These are phyloP conservation scores for Dichotomocladium elegans DNA, from an alignment of 371 early-diverging fungal species.

Conservation along the genomic window DNA sequence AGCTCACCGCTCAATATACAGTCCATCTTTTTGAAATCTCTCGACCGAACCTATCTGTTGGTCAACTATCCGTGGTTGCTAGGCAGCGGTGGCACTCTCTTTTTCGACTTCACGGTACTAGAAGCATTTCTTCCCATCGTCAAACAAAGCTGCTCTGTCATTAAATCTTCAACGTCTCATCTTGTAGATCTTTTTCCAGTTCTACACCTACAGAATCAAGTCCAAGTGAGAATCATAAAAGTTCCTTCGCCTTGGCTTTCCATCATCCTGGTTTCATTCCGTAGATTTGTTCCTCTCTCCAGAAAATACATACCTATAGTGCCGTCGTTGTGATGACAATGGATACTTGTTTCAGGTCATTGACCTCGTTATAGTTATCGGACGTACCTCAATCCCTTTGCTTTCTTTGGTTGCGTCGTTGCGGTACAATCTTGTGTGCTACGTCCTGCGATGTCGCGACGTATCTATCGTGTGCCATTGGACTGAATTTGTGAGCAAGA, in stretches of 20 bases:
- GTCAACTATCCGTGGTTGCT: conserved; percentile 72
- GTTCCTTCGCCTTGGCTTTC: neutral
- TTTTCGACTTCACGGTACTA: conserved; percentile 62
- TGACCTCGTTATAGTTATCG: too few relatives aligned
- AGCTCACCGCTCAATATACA: conserved; percentile 7
- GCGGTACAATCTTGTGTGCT: too few relatives aligned
- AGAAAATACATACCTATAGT: too few relatives aligned
- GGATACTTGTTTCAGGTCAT: too few relatives aligned
- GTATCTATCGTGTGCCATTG: too few relatives aligned
- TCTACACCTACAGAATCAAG: conserved; percentile 32
- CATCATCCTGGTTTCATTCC: too few relatives aligned
- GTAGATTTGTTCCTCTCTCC: too few relatives aligned
- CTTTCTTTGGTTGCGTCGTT: too few relatives aligned
- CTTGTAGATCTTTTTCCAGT: conserved; percentile 47
- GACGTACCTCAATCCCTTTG: too few relatives aligned
- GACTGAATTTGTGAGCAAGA: too few relatives aligned
- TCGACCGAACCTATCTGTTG: conserved; percentile 54
- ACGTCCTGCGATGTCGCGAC: too few relatives aligned
- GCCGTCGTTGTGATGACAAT: too few relatives aligned
- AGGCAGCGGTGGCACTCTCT: conserved; percentile 60
- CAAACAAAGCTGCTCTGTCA: neutral
- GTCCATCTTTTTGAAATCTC: conserved; percentile 66
- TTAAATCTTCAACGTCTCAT: neutral
- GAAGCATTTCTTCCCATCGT: neutral
- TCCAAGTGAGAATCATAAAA: neutral